Base-by-base conservation (phyloP, 768 basidiomycete species). In the Boletus vermiculosoides region DNA sequence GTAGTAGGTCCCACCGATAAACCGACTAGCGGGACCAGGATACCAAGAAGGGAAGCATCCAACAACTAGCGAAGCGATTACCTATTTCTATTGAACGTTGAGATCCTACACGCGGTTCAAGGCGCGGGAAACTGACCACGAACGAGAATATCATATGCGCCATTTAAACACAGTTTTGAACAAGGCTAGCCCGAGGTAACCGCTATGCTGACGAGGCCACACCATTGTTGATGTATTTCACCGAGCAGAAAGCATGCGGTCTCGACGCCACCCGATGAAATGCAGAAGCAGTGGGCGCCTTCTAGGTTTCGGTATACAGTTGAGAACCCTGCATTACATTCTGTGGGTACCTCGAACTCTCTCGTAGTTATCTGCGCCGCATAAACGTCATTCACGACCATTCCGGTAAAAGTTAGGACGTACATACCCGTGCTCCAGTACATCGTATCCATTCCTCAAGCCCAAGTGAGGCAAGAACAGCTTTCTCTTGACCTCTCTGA, bases 211-310 rank as follows among this genome's bases (percentile, higher is more conserved):
- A 49, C 55, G 20, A 70, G 55, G 22, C 67, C 63, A 55, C 57
- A 61, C 62, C 71, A 57, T n/a, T 41, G 41, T 49, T 60, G 20
- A 65, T 60, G 25, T 63, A 64, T 44, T 47, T 60, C 53, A 12
- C 79, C 78, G 8, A 79, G 51, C 11, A 80, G 66, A 42, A 79
- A 70, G 58, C 74, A 79, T 22, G 74, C 56, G 13, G 76, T 71
- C 22, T 64, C 28, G 16, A 66, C 68, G 44, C 63, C 60, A 56
- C 57, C 58, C 11, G 18, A 25, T 9, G 52, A 51, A 37, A 54
- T 51, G 41, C 58, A 58, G 40, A 66, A 63, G 37, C 57, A 61
- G 45, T 63, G 52, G 37, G 37, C 12, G 12, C 37, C 54, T 36
- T 52, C 22, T 45, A 71, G 56, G 36, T 54, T 59, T 49, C 41